These are phyloP conservation scores for Tanacetum coccineum DNA, from an alignment of 129 eudicot genomes.

Conservation along the genomic window DNA sequence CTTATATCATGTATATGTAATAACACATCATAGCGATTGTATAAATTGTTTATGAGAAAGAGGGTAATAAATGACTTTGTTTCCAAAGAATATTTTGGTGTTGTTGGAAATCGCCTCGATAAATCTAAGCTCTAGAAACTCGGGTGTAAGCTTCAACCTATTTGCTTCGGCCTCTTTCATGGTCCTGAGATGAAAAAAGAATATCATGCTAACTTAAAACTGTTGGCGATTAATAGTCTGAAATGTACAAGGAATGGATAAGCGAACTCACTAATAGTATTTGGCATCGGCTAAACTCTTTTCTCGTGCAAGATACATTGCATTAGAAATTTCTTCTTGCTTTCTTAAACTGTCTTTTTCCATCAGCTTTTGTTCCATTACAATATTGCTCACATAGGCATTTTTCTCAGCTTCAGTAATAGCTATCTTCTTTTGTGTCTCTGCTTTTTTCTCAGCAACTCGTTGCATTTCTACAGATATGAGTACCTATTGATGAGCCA, in stretches of 20 bases:
- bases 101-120: constrained; percentile 80
- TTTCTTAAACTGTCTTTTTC: no score
- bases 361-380: no score
- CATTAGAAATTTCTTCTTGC: no score
- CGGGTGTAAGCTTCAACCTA: constrained; percentile 78
- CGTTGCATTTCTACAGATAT: constrained; percentile 79
- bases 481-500: constrained; percentile 45
- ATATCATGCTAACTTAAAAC: background rate
- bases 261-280: no score
- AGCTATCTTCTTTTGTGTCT: constrained; percentile 89
- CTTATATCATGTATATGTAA: background rate
- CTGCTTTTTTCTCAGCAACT: constrained; percentile 98
- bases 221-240: no score
- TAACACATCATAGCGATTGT: background rate
- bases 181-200: constrained; percentile 44
- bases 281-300: no score
- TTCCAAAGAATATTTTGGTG: constrained; percentile 78
- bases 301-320: no score
- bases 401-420: no score
- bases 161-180: constrained; percentile 94
- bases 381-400: no score
- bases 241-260: no score
- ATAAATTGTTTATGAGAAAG: background rate
- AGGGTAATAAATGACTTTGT: constrained; percentile 47
- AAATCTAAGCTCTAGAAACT: constrained; percentile 70